Base-by-base conservation (phyloP, 1,284 basidiomycete genomes). In the Macrocystidia cucumis region DNA sequence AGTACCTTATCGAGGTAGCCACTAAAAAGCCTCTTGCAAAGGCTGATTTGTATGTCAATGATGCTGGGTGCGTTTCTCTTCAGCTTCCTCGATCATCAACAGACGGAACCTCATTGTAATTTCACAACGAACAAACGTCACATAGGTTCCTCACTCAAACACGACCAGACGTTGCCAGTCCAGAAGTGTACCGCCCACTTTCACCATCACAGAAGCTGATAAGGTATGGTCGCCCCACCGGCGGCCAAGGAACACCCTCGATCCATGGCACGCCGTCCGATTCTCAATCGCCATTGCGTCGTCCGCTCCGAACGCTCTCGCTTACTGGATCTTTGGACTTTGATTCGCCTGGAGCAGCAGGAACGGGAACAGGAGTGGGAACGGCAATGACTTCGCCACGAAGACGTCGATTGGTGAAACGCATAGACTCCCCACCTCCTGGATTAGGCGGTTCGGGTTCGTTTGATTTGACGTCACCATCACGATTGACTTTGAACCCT, bases 131-230 rank as follows among this genome's bases (percentile, higher is more conserved):
- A 18, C 3, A 20, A 26, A 21, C 29, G 32, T 18, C n/a, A 14
- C 18, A n/a, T 41, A 85, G 82, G n/a, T 83, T 86, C 56, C 60
- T 83, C 26, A 86, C 81, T 2, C 82, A 85, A 56, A 84, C 77
- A 1, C 66, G 67, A 3, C 79, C 78, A 5, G 61, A 66, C 38
- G 62, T 52, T 13, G 57, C 61, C 14, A 72, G 60, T 36, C 71
- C 73, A 18, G 65, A 71, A 39, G 39, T 71, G 21, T 78, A 78
- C 43, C 60, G 50, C 23, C 57, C 58, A 13, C 51, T 52, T 28
- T 62, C 66, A 4, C 61, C 67, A 11, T 55, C 60, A 1, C 62
- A 64, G 5, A 12, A 12, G 19, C 19, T 18, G 11, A 30, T 11
- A 5, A 11, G 14, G 3, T 30, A 30, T 18, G 9, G 16, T 7